phyloP scores from a whole-genome alignment of 164 flowering plant genomes.

The Echeveria elegans region DNA sequence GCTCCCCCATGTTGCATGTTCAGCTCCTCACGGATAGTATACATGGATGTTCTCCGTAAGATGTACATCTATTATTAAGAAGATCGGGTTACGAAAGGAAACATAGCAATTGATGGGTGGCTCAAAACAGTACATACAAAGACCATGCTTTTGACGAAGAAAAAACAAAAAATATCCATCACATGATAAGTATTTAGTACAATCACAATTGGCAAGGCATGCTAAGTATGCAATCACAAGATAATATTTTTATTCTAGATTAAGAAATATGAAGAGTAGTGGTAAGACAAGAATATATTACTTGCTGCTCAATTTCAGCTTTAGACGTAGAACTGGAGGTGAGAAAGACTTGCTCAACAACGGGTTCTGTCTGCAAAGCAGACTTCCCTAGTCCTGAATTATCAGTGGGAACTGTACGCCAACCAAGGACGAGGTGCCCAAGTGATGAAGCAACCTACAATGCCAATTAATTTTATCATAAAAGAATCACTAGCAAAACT shows the following conservation, averaged over 20 bases:
- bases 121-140: too few species aligned
- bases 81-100: too few species aligned
- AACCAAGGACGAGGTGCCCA: too few species aligned
- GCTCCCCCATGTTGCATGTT: slow-evolving; percentile 76
- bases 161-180: background rate
- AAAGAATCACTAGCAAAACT: background rate
- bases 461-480: slow-evolving; percentile 75
- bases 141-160: background rate
- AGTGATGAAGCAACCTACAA: too few species aligned
- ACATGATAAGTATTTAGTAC: background rate
- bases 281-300: too few species aligned
- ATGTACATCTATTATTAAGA: slow-evolving; percentile 96
- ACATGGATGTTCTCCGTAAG: slow-evolving; percentile 86
- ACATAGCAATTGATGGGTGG: too few species aligned
- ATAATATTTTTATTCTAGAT: too few species aligned
- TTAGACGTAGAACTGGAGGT: slow-evolving; percentile 74
- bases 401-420: slow-evolving; percentile 95
- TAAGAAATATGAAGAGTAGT: too few species aligned
- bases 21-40: slow-evolving; percentile 79
- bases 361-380: slow-evolving; percentile 90
- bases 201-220: background rate
- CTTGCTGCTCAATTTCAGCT: too few species aligned
- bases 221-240: too few species aligned
- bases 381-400: slow-evolving; percentile 66
- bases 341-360: slow-evolving; percentile 88